Evolutionary conservation across 202 grass and related monocot genomes (phyloP).

Genomic region (Miscanthus sacchariflorus): DNA sequence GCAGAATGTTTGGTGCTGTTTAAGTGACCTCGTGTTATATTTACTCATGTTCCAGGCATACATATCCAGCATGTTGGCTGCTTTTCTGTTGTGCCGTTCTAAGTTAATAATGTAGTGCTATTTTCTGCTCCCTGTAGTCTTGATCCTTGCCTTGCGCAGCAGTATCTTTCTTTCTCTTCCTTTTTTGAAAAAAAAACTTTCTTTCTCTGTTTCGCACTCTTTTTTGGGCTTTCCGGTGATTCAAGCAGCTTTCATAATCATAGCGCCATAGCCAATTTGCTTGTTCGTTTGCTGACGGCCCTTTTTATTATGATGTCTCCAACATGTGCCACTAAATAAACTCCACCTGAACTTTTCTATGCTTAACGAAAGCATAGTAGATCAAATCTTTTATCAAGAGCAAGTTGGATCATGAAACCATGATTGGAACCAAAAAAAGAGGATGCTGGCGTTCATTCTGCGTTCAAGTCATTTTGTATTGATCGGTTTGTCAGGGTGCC

Average conservation of each 20-base stretch:
- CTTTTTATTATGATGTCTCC: background rate
- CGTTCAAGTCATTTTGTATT: background rate
- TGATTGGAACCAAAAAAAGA: background rate
- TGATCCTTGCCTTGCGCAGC: background rate
- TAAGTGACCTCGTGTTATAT: background rate
- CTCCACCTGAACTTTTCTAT: background rate
- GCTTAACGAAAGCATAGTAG: background rate
- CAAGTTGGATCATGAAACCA: constrained; percentile 17
- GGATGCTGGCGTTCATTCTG: background rate
- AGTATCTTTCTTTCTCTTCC: background rate
- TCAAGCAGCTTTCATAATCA: background rate
- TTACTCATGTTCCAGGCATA: background rate
- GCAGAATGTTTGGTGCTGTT: constrained; percentile 31
- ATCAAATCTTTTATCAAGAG: background rate
- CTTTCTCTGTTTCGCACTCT: background rate
- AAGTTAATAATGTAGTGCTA: background rate
- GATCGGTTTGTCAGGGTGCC: background rate
- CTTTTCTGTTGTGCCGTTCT: background rate
- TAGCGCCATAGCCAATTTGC: background rate
- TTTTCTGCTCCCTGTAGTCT: background rate
- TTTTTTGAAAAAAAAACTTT: too few relatives aligned
- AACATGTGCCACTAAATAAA: background rate
- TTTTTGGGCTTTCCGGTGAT: background rate
- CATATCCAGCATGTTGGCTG: background rate
- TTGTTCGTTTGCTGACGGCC: background rate